Conservation (phyloP, 192 early-diverging fungal genomes). For the Coemansia sp. region DNA sequence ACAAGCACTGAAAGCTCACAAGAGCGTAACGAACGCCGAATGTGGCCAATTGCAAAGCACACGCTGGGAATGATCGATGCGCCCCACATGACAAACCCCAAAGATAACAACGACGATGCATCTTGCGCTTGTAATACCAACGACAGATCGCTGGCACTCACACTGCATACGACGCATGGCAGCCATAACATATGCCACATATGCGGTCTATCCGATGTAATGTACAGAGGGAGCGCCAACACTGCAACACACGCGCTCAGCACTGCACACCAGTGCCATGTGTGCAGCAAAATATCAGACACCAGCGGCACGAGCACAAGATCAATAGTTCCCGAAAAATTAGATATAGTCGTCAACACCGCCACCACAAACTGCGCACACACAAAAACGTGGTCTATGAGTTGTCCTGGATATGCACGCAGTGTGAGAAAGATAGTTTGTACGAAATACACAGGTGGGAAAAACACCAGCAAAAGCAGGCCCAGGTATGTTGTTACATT, state of each 20-base stretch:
- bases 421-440: neutral
- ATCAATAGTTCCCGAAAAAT: slow-evolving; percentile 34
- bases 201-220: neutral
- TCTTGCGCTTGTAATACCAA: slow-evolving; percentile 7
- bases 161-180: slow-evolving; percentile 14
- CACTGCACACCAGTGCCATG: slow-evolving; percentile 24
- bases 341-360: slow-evolving; percentile 15
- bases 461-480: slow-evolving; percentile 2
- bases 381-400: neutral
- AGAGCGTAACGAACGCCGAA: neutral
- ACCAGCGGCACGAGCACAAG: slow-evolving; percentile 26
- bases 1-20: slow-evolving; percentile 6
- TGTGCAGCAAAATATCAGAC: slow-evolving; percentile 16
- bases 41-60: slow-evolving; percentile 12
- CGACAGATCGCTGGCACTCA: slow-evolving; percentile 25
- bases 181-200: slow-evolving; percentile 20
- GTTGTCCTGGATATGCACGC: neutral
- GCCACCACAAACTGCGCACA: slow-evolving; percentile 8
- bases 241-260: neutral
- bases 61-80: slow-evolving; percentile 15
- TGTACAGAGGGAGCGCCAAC: neutral
- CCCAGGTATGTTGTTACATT: slow-evolving; percentile 7
- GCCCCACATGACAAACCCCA: slow-evolving; percentile 31
- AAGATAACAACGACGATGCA: slow-evolving; percentile 18
- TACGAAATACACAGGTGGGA: slow-evolving; percentile 6